Evolutionary conservation across 495 filamentous ascomycete species (phyloP).

Genomic region (Penicillium cataractarum): DNA sequence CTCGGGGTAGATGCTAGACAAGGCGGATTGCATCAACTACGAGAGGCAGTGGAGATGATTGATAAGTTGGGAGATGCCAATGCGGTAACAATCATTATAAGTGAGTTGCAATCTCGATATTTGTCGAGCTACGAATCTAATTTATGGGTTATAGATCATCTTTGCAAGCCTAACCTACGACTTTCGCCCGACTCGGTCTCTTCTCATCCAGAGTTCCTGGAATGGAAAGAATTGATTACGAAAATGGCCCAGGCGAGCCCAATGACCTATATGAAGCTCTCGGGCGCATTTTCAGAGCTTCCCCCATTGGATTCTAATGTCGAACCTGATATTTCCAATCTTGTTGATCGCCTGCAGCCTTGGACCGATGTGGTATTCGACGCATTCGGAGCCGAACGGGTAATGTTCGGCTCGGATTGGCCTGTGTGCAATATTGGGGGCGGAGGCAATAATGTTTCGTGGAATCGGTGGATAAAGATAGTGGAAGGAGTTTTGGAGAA

Average conservation of each 20-base stretch:
- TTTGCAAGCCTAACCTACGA: constrained; percentile 82
- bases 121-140: neutral
- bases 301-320: constrained; percentile 42
- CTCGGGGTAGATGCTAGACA: constrained; percentile 75
- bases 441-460: constrained; percentile 53
- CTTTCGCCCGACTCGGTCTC: constrained; percentile 41
- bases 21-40: constrained; percentile 70
- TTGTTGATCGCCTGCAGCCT: constrained; percentile 52
- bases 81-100: constrained; percentile 66
- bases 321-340: constrained; percentile 39
- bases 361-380: constrained; percentile 71
- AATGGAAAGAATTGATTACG: constrained; percentile 44
- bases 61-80: constrained; percentile 60
- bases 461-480: constrained; percentile 49
- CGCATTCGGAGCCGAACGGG: constrained; percentile 66
- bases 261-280: constrained; percentile 84
- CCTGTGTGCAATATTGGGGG: constrained; percentile 77
- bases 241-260: constrained; percentile 55
- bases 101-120: constrained; percentile 44
- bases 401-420: constrained; percentile 93
- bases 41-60: constrained; percentile 74
- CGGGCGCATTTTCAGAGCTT: constrained; percentile 78
- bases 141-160: constrained; percentile 61
- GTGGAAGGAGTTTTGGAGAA: constrained; percentile 61
- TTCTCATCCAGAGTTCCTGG: constrained; percentile 61